Percentiles rank a stretch among this genome's conserved stretches.
Conservation (phyloP, 148 eudicot species). For the Nepenthes gracilis region DNA sequence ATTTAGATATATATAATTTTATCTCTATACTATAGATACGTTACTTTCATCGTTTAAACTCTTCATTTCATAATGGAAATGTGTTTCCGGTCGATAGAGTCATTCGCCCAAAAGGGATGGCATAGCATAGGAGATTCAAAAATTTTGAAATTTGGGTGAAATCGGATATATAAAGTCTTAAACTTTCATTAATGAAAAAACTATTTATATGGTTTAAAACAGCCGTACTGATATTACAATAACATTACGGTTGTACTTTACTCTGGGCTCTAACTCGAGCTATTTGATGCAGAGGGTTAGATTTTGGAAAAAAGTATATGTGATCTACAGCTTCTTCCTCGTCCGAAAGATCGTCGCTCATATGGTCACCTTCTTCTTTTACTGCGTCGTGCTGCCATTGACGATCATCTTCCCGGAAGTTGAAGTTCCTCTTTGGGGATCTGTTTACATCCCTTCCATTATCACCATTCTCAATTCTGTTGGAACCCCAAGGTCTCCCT, state of each 20-base stretch:
- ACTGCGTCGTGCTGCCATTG: conserved; percentile 61
- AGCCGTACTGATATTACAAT: not conserved
- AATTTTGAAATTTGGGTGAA: too few relatives aligned
- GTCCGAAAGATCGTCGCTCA: conserved; percentile 80
- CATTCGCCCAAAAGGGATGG: too few relatives aligned
- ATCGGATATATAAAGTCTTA: too few relatives aligned
- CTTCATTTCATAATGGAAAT: too few relatives aligned
- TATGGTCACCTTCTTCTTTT: conserved; percentile 70
- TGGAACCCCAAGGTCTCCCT: conserved; percentile 67
- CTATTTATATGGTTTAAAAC: not conserved
- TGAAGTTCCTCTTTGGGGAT: conserved; percentile 68
- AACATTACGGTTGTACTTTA: not conserved
- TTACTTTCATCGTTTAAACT: too few relatives aligned
- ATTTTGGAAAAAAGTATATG: conserved; percentile 67
- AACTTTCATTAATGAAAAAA: too few relatives aligned
- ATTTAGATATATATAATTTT: too few relatives aligned
- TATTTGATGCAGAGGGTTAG: conserved; percentile 50
- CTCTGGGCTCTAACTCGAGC: not conserved
- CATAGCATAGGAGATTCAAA: too few relatives aligned
- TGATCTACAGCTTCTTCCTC: conserved; percentile 83
- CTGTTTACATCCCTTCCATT: conserved; percentile 68
- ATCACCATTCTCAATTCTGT: conserved; percentile 75
- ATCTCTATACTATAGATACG: too few relatives aligned
- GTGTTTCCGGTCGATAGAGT: too few relatives aligned
- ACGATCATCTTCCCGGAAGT: conserved; percentile 66